A percentile compares a stretch with the other conserved stretches of the same genome.
Conservation (phyloP, 805 yeast species). For the Clavispora phyllophila region DNA sequence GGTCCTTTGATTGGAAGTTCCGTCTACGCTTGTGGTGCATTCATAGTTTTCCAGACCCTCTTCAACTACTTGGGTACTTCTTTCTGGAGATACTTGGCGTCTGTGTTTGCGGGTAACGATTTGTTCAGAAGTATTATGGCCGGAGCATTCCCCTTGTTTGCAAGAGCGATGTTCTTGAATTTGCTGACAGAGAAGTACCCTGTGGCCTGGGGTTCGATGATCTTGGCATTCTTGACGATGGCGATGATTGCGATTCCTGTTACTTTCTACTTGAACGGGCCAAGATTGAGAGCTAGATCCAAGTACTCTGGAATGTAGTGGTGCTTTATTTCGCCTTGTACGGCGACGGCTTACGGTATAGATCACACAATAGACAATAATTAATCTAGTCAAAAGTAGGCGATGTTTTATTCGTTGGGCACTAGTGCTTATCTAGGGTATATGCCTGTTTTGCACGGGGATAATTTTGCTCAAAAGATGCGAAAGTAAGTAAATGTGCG, state of each 20-base stretch:
- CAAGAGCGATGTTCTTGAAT: constrained; percentile 52
- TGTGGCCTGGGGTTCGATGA: constrained; percentile 53
- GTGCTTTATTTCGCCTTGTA: neutral
- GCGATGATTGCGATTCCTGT: constrained; percentile 7
- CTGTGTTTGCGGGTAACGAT: constrained; percentile 56
- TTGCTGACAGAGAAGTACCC: constrained; percentile 47
- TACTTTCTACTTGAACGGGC: constrained; percentile 8
- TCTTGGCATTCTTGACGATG: constrained; percentile 15
- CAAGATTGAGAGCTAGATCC: constrained; percentile 11
- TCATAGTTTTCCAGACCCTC: constrained; percentile 47
- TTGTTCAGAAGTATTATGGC: constrained; percentile 49
- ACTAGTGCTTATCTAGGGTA: too few species aligned
- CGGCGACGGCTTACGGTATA: neutral
- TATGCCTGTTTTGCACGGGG: too few species aligned
- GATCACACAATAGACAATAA: too few species aligned
- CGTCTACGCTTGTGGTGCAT: constrained; percentile 21
- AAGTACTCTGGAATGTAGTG: constrained; percentile 4
- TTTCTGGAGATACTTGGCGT: constrained; percentile 48
- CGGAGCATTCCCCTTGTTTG: constrained; percentile 62
- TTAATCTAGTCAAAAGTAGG: too few species aligned
- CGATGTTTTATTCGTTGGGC: too few species aligned
- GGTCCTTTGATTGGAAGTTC: constrained; percentile 19
- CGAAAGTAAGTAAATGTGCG: too few species aligned
- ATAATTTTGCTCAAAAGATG: too few species aligned
- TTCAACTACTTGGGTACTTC: constrained; percentile 46